Conservation (phyloP, 768 basidiomycete species). For the Cystofilobasidium ferigula region DNA sequence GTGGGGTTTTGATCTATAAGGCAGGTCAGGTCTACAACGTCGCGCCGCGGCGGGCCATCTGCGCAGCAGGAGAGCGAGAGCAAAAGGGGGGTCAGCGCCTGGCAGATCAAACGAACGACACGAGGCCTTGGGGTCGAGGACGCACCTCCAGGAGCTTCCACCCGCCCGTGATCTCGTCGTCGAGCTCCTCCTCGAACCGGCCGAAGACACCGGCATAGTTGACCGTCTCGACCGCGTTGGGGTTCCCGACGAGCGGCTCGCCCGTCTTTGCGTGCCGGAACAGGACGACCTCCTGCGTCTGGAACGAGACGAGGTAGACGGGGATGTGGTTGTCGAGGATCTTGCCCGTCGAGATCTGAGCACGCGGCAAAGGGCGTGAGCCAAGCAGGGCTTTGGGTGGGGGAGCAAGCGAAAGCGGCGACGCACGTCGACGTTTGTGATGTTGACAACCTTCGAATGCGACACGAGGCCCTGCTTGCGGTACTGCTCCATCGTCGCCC, state of each 20-base stretch:
- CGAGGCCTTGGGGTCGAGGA: neutral
- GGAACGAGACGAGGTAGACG: slow-evolving; percentile 80
- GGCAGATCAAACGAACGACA: neutral
- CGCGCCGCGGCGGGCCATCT: slow-evolving; percentile 13
- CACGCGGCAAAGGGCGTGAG: neutral
- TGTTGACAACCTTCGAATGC: slow-evolving; percentile 89
- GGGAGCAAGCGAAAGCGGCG: neutral
- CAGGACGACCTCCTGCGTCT: slow-evolving; percentile 83
- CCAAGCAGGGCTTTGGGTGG: neutral
- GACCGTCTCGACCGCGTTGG: slow-evolving; percentile 84
- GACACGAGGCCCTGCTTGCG: slow-evolving; percentile 78
- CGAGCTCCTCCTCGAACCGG: slow-evolving; percentile 71
- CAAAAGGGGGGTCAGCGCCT: neutral
- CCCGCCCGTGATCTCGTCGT: slow-evolving; percentile 86
- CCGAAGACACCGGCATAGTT: slow-evolving; percentile 86
- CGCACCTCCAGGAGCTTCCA: slow-evolving; percentile 89
- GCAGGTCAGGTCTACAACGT: neutral
- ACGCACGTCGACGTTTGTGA: slow-evolving; percentile 89
- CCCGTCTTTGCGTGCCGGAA: slow-evolving; percentile 82
- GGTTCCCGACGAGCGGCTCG: slow-evolving; percentile 77
- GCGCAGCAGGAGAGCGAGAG: neutral
- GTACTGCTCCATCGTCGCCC: slow-evolving; percentile 95
- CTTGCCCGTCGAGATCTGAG: slow-evolving; percentile 69
- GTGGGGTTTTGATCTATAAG: too few species aligned
- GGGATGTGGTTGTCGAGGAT: slow-evolving; percentile 72